These are phyloP conservation scores for Phoma sp. DNA, from an alignment of 2,329 filamentous ascomycete species.

Conservation along the genomic window DNA sequence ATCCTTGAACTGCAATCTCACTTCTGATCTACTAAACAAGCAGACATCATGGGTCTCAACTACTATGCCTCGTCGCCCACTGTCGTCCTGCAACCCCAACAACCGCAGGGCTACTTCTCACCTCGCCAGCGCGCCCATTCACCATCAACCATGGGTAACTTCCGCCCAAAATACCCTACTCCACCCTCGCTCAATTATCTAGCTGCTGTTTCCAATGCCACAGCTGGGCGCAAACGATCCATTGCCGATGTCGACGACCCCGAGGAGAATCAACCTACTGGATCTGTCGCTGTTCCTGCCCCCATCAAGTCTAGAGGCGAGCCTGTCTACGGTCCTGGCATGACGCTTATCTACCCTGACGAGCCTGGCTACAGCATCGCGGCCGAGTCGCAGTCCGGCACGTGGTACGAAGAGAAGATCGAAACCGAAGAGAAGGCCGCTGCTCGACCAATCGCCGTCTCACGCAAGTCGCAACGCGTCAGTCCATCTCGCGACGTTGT, in stretches of 20 bases:
- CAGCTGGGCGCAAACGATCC: slow-evolving; percentile 75
- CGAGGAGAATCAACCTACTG: slow-evolving; percentile 60
- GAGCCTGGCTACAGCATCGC: slow-evolving; percentile 64
- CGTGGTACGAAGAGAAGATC: slow-evolving; percentile 73
- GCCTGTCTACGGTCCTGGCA: slow-evolving; percentile 74
- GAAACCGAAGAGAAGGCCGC: slow-evolving; percentile 56
- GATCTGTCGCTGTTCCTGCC: slow-evolving; percentile 53
- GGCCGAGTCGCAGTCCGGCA: slow-evolving; percentile 72
- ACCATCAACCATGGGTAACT: slow-evolving; percentile 41
- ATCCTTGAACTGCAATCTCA: slow-evolving; percentile 37
- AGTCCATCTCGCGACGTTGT: slow-evolving; percentile 53
- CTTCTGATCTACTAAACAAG: slow-evolving; percentile 49
- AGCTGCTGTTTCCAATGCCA: slow-evolving; percentile 48
- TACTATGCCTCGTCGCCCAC: slow-evolving; percentile 57
- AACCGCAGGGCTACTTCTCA: slow-evolving; percentile 47
- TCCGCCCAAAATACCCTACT: slow-evolving; percentile 49
- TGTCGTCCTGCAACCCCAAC: slow-evolving; percentile 53
- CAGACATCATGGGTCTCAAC: slow-evolving; percentile 52
- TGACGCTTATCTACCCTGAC: slow-evolving; percentile 73
- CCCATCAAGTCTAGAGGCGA: slow-evolving; percentile 66
- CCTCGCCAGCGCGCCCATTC: slow-evolving; percentile 43
- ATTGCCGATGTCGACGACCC: slow-evolving; percentile 80
- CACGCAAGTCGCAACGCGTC: slow-evolving; percentile 68
- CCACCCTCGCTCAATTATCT: slow-evolving; percentile 53
- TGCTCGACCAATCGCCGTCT: slow-evolving; percentile 56